Percentiles rank a stretch among this genome's conserved stretches.
These are phyloP conservation scores for Aegilops longissima DNA, from an alignment of 176 grass and related monocot species.

Conservation along the genomic window DNA sequence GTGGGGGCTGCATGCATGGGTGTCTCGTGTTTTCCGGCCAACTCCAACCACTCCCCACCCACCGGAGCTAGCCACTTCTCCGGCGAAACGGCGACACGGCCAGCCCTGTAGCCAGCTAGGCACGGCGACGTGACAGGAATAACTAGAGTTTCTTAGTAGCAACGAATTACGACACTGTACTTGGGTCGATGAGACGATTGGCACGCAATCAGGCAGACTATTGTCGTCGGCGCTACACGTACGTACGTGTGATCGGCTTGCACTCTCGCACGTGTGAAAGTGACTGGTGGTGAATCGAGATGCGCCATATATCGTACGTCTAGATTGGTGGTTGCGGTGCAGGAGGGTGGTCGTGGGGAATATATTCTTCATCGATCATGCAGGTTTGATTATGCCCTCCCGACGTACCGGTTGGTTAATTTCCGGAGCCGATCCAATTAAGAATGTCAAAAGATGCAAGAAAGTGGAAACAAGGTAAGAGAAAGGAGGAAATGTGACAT, in stretches of 20 bases:
- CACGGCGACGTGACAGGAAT: neutral
- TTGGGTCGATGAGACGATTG: neutral
- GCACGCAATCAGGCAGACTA: neutral
- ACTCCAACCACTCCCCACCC: slow-evolving; percentile 51
- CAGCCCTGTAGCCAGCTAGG: neutral
- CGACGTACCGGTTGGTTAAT: neutral
- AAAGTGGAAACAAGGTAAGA: neutral
- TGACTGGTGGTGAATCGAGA: neutral
- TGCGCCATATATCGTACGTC: neutral
- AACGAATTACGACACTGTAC: neutral
- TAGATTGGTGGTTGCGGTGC: slow-evolving; percentile 4
- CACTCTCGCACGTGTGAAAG: slow-evolving; percentile 2
- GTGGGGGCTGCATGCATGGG: neutral
- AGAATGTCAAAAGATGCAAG: neutral
- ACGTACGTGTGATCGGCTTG: neutral
- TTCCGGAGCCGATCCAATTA: neutral
- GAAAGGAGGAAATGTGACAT: neutral
- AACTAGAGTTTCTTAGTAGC: neutral
- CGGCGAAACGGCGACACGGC: slow-evolving; percentile 21
- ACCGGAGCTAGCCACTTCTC: neutral
- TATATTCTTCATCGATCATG: slow-evolving; percentile 10
- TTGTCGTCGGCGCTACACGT: neutral
- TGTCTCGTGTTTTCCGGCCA: slow-evolving; percentile 41
- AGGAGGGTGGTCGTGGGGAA: neutral
- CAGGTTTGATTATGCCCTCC: slow-evolving; percentile 27